Percentiles rank a stretch among this genome's conserved stretches.
phyloP scores from a whole-genome alignment of 257 asterid genomes.

The Solanum chaucha region DNA sequence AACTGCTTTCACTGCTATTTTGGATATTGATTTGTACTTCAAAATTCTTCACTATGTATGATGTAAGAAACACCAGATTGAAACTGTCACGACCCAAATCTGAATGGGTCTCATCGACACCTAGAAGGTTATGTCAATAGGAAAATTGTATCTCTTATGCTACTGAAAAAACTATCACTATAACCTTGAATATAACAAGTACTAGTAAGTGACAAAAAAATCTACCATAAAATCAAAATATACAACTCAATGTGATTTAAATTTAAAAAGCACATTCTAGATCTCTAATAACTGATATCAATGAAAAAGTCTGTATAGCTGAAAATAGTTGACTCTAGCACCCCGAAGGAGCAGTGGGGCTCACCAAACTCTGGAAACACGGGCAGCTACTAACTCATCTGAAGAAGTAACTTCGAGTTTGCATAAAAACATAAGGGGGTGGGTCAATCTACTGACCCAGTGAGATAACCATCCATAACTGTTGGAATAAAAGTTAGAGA shows the following conservation, averaged over 20 bases:
- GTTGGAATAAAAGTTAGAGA: background rate
- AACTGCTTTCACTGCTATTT: background rate
- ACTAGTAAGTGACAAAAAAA: background rate
- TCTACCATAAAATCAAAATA: background rate
- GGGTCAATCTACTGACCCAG: background rate
- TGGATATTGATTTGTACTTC: background rate
- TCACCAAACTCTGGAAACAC: background rate
- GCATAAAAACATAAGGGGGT: background rate
- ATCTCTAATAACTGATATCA: background rate
- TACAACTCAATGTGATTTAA: background rate
- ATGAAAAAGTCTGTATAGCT: background rate
- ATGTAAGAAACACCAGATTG: background rate
- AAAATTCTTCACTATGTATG: background rate
- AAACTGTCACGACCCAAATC: background rate
- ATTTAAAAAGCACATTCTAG: background rate
- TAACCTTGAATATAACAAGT: background rate
- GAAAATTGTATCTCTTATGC: too few relatives aligned
- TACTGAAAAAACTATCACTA: background rate
- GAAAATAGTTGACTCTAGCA: background rate
- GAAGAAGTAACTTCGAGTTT: background rate
- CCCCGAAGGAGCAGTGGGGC: background rate
- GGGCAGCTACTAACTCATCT: background rate
- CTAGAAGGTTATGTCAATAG: too few relatives aligned
- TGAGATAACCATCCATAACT: background rate
- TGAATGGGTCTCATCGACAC: background rate